Base-by-base conservation (phyloP, 148 eudicot species). In the Cornus controversa region DNA sequence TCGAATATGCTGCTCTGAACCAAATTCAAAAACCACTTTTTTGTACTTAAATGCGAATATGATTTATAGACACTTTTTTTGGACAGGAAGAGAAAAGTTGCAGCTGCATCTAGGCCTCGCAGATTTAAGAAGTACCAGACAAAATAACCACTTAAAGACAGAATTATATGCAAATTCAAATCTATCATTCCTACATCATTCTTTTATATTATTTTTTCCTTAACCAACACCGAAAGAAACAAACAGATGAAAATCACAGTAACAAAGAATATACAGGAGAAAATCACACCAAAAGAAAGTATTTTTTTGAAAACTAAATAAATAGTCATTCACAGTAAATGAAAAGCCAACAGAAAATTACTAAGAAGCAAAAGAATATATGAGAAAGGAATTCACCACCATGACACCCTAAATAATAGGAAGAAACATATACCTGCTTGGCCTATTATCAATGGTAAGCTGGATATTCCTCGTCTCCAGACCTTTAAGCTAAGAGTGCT, bases 401-500 rank as follows among this genome's bases (percentile, higher is more conserved):
- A 26, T 45, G 6, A 22, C 3, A 67, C 54, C 6, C 40, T 16
- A n/a, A 10, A 67, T 74, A 11, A 67, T 8, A 28, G 29, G 40
- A 26, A 71, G 69, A 77, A 62, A 47, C 22, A 75, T 40, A 8
- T 80, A 95, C 98, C 96, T 91, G 97, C 92, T 93, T 95, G 94
- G 81, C 97, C 98, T 57, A 91, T 80, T 75, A 95, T 90, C 71
- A 90, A 91, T 24, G 97, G 98, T 18, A 89, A 70, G 80, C 94
- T 88, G 28, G 98, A 86, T 83, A 91, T 91, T 69, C 97, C 98
- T 77, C 84, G 83, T 71, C 89, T 85, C 98, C 98, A 95, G 16
- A 95, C 89, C 89, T 87, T 93, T 72, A 95, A 79, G 82, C 97
- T 93, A n/a, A 81, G 74, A 37, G 73, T 90, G 82, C 98, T 93